A percentile compares a stretch with the other conserved stretches of the same genome.
These are phyloP conservation scores for Hypoxylon perforatum DNA, from an alignment of 495 filamentous ascomycete genomes.

Conservation along the genomic window DNA sequence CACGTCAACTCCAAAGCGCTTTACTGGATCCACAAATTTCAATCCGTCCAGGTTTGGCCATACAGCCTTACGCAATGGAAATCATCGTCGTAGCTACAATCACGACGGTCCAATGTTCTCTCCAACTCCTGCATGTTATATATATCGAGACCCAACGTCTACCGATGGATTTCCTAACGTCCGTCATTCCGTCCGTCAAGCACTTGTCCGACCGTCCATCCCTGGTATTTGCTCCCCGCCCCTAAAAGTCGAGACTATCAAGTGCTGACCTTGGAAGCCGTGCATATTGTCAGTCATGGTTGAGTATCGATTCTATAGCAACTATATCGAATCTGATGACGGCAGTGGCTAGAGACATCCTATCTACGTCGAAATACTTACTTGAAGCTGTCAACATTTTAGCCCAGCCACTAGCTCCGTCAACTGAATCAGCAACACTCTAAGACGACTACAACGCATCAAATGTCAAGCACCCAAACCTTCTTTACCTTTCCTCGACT, in stretches of 20 bases:
- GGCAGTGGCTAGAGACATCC: background rate
- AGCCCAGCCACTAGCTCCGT: conserved; percentile 14
- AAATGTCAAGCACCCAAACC: conserved; percentile 36
- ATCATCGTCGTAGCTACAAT: conserved; percentile 37
- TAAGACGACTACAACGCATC: background rate
- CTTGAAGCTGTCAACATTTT: conserved; percentile 19
- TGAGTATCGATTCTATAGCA: conserved; percentile 13
- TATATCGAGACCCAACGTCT: conserved; percentile 14
- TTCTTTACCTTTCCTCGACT: conserved; percentile 43
- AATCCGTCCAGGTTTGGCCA: conserved; percentile 34
- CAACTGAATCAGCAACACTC: conserved; percentile 13
- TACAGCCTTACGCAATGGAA: conserved; percentile 37
- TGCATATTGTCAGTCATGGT: conserved; percentile 30
- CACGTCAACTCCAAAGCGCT: conserved; percentile 45
- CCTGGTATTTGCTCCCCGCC: background rate
- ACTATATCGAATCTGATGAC: conserved; percentile 25
- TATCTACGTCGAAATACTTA: conserved; percentile 9
- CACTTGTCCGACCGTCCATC: background rate
- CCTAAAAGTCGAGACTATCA: conserved; percentile 4
- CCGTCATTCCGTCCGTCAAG: background rate
- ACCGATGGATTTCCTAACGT: conserved; percentile 24
- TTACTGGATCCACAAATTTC: conserved; percentile 46
- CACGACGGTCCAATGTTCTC: conserved; percentile 29
- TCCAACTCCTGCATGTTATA: conserved; percentile 34
- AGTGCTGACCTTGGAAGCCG: conserved; percentile 2